A percentile compares a stretch with the other conserved stretches of the same genome.
These are phyloP conservation scores for Globisporangium polare DNA, from an alignment of 352 stramenopile genomes.

Conservation along the genomic window DNA sequence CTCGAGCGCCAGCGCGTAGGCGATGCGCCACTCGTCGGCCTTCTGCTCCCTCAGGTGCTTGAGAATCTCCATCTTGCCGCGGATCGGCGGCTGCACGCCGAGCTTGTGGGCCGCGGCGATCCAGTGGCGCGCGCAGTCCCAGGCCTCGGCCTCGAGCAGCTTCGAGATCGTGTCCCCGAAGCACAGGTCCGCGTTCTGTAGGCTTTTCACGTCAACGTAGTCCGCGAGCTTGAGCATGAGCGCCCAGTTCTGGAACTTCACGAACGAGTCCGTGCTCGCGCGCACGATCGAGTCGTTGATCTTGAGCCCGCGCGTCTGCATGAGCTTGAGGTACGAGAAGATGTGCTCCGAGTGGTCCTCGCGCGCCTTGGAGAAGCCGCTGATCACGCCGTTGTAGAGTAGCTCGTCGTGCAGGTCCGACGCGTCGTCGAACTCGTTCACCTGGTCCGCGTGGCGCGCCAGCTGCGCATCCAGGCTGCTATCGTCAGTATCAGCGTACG, in stretches of 20 bases:
- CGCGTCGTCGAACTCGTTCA: constrained; percentile 26
- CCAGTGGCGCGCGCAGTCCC: constrained; percentile 51
- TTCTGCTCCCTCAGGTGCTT: constrained; percentile 26
- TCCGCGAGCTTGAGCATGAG: constrained; percentile 42
- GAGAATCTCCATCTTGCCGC: constrained; percentile 60
- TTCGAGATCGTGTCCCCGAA: constrained; percentile 78
- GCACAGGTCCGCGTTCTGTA: constrained; percentile 57
- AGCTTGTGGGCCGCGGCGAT: constrained; percentile 42
- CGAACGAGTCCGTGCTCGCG: constrained; percentile 64
- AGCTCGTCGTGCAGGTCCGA: constrained; percentile 40
- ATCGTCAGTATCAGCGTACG: constrained; percentile 18
- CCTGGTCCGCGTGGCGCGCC: constrained; percentile 14
- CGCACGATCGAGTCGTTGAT: constrained; percentile 78
- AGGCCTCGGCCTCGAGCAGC: constrained; percentile 57
- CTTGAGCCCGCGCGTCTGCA: constrained; percentile 39
- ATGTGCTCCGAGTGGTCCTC: constrained; percentile 70
- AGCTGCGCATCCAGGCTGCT: constrained; percentile 21
- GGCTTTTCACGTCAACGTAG: constrained; percentile 40
- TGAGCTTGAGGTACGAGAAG: constrained; percentile 49
- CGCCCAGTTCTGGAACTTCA: constrained; percentile 61
- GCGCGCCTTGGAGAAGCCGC: constrained; percentile 69
- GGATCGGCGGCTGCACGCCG: constrained; percentile 55
- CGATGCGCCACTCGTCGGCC: constrained; percentile 65
- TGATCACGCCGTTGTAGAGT: constrained; percentile 79
- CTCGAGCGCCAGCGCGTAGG: constrained; percentile 65